Evolutionary conservation across 352 stramenopile species (phyloP), one percentile per base, ranked within the genome.

Genomic region (Aphanomyces stellatus): DNA sequence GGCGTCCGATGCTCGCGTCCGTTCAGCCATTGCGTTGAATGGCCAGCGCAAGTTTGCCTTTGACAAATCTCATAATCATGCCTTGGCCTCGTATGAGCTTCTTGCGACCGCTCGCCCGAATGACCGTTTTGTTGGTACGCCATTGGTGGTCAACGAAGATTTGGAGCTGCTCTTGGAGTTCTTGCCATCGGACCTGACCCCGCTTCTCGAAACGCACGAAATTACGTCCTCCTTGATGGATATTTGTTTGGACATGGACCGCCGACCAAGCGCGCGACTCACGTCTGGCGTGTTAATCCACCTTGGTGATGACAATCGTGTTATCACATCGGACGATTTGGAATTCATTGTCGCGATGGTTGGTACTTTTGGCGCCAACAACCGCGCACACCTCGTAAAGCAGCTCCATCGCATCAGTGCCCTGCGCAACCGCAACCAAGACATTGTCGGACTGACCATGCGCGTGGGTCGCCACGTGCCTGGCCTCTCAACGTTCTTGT

Each of bases 331-430:
- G 15, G 70, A 80, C 2, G 76, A 90, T 4, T 72, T 93, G 15
- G 64, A 81, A 17, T 69, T 78, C 8, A 76, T 93, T 5, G 48
- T 88, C 0, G 31, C 48, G 8, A 68, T 69, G 1, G 34, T 91
- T 1, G 74, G 81, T 27, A 74, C 74, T 10, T 92, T 95, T 57
- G 82, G 82, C 53, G 43, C 55, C 30, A 87, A 96, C 71, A 96
- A 96, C 70, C 80, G 86, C 42, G 81, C 75, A 1, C 81, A 77
- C 15, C 71, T 95, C 53, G 75, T 90, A 64, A 56, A 76, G 6
- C 73, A 92, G 66, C 70, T 96, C 24, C 85, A 95, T 67, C 79
- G 90, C 40, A 81, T 96, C 62, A 91, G 78, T 13, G 80, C 79
- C 41, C 91, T 96, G 72, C 68, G 72, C 22, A 79, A 70, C 62